phyloP scores from a whole-genome alignment of 2,329 filamentous ascomycete genomes.

The Dendryphion nanum region DNA sequence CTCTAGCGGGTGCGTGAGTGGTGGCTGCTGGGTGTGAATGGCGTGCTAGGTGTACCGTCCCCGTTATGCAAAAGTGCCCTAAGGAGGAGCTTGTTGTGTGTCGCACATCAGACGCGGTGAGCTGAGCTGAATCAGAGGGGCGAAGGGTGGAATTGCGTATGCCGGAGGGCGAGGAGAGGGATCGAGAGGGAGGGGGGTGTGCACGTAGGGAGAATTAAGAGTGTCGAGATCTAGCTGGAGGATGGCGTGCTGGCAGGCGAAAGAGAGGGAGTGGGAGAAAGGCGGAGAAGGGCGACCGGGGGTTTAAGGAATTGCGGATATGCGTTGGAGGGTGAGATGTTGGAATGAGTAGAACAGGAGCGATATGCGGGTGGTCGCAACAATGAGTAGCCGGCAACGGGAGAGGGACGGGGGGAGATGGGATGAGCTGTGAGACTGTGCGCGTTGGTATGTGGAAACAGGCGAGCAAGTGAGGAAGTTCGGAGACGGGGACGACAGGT shows the following conservation, averaged over 20 bases:
- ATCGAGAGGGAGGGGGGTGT: neutral
- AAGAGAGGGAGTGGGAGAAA: neutral
- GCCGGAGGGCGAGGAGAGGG: no score
- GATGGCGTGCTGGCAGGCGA: neutral
- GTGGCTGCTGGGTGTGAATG: no score
- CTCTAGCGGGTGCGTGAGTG: no score
- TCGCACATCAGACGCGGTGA: slow-evolving; percentile 1
- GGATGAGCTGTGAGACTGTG: no score
- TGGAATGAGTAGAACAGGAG: no score
- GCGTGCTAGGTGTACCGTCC: no score
- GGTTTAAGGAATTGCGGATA: no score
- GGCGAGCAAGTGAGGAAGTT: neutral
- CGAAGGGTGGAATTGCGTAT: neutral
- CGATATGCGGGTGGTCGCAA: no score
- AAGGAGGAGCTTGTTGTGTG: slow-evolving; percentile 10
- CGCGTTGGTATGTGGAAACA: no score
- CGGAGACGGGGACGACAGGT: neutral
- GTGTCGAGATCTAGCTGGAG: neutral
- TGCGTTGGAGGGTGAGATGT: no score
- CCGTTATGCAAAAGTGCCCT: slow-evolving; percentile 13
- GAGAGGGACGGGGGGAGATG: neutral
- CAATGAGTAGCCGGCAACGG: neutral
- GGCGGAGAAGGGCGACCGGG: neutral
- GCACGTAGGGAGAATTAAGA: neutral
- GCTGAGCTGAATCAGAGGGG: neutral